Base-by-base conservation (phyloP, 2,329 filamentous ascomycete genomes). In the Pezicula carpinea region DNA sequence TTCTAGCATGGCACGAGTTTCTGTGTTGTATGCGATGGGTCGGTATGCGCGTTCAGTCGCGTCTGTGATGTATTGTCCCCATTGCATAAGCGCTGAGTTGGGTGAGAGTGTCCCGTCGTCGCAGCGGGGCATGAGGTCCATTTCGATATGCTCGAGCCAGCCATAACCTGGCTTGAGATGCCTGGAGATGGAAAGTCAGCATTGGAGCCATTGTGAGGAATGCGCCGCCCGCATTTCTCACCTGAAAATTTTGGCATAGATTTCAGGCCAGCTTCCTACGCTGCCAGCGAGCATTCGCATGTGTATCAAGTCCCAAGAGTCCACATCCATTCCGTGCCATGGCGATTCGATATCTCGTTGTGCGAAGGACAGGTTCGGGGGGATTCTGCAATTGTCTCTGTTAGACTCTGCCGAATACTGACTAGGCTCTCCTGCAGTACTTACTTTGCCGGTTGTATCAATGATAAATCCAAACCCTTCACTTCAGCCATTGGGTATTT, bases 111-210 rank as follows among this genome's bases (percentile, higher is more conserved):
- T 79, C 31, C 76, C 75, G 57, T 87, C 81, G 53, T 89, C 84
- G 60, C 82, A 86, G 43, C 80, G 80, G 15, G 89, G 89, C 40
- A 78, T 73, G 66, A 87, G 87, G 66, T 97, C 89, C 46, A 97
- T 85, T 64, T 97, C 92, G 40, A 95, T 80, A 56, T 95, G 89
- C 66, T 97, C 91, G 46, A 96, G 76, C 62, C 76, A 79, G 45
- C 91, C 92, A 34, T 72, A 76, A 1, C 84, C 83, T 1, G 89
- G 89, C 57, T 82, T 82, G 21, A 96, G 74, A 61, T 95, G 87
- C 44, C 85, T 89, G 18, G 3, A 31, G 26, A 40, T 41, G n/a
- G 21, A 33, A 2, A 21, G 35, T 64, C 47, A 66, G 55, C 52
- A 44, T 48, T 34, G 15, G 38, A 26, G 5, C 26, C 26, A 6